Evolutionary conservation across 345 rosid genomes (phyloP), one percentile per base, ranked within the genome.

Genomic region (Acer negundo): DNA sequence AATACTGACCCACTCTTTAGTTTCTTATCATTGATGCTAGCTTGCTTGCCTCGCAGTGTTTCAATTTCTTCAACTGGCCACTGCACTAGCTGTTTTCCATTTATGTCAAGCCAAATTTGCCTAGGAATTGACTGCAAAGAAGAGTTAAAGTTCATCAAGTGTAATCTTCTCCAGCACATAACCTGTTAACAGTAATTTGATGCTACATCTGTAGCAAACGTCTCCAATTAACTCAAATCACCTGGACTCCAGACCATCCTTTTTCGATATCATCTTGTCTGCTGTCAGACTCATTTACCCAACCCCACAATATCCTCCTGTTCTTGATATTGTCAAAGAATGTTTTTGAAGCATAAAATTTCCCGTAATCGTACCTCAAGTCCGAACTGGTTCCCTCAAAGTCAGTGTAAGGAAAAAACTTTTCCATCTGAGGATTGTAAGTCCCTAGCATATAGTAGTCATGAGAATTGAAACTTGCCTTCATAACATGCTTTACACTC

Each of bases 201-300:
- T 59, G 10, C 62, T n/a, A 9, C 62, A 58, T 58, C 62, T 58
- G 9, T n/a, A 3, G 49, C 51, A 16, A n/a, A 64, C 35, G 6
- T 51, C 31, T 64, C 63, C 46, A 46, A 26, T 62, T 64, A 47
- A 64, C 28, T 63, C 26, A 12, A 75, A 79, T 87, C 76, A 89
- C 94, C 91, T 87, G 82, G 76, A 93, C 79, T 58, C 98, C 88
- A 31, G 91, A 80, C 92, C 97, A 93, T 70, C 94, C 97, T 83
- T 88, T 93, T 15, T 65, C 58, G 13, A 88, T 10, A 78, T 78
- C 89, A 70, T 89, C 91, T 62, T 88, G 80, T 22, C 10, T 61
- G 69, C 83, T 86, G 70, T 91, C 94, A 40, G 87, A 86, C 72
- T 93, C 96, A 72, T 82, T 65, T 2, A 85, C 87, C 94, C 93